A percentile compares a stretch with the other conserved stretches of the same genome.
Conservation (phyloP, 1,284 basidiomycete genomes). For the Coriolopsis trogii region DNA sequence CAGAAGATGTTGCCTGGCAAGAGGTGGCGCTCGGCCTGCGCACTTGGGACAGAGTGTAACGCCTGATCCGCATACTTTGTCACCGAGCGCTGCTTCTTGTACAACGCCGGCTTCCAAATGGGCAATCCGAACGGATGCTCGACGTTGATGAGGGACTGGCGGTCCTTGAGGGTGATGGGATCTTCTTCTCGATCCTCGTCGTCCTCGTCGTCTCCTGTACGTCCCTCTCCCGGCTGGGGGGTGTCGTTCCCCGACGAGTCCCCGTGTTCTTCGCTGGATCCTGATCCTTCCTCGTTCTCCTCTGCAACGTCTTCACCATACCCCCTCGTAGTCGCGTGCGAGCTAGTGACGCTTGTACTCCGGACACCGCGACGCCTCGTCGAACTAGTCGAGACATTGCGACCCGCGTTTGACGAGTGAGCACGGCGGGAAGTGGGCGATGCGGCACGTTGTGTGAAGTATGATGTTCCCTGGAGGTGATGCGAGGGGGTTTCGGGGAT, state of each 20-base stretch:
- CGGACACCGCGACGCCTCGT: constrained; percentile 47
- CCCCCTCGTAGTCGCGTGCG: constrained; percentile 46
- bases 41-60: constrained; percentile 90
- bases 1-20: constrained; percentile 94
- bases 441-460: constrained; percentile 49
- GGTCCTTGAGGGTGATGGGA: constrained; percentile 93
- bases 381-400: constrained; percentile 54
- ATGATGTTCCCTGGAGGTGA: constrained; percentile 69
- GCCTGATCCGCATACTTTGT: constrained; percentile 96
- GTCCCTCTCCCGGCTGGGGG: constrained; percentile 20
- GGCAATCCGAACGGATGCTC: constrained; percentile 99
- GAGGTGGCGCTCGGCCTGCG: constrained; percentile 89
- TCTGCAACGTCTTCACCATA: constrained; percentile 52
- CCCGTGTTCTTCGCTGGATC: constrained; percentile 29
- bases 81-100: constrained; percentile 97
- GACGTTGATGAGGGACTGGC: constrained; percentile 98
- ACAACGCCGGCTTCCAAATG: constrained; percentile 99
- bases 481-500: constrained; percentile 59
- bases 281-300: constrained; percentile 37
- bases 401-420: constrained; percentile 36
- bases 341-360: constrained; percentile 64
- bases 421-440: constrained; percentile 43
- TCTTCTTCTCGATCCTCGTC: constrained; percentile 67
- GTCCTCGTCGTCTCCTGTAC: constrained; percentile 33
- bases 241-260: constrained; percentile 20